A percentile compares a stretch with the other conserved stretches of the same genome.
Evolutionary conservation across 2,329 filamentous ascomycete species (phyloP).

Genomic region (Penicillium vulpinum): DNA sequence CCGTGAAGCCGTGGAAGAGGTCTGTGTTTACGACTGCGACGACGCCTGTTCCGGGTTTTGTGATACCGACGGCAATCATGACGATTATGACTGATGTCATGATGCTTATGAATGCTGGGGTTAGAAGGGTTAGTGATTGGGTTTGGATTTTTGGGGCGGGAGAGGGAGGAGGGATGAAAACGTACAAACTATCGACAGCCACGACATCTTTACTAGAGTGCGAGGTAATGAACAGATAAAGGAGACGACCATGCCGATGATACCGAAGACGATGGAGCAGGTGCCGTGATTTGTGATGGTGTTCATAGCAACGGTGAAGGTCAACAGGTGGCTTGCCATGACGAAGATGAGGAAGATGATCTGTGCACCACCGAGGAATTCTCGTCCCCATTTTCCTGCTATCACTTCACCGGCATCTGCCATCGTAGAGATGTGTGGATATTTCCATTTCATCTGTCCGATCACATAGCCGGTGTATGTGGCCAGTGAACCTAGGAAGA

Average conservation of each 20-base stretch:
- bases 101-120: conserved; percentile 62
- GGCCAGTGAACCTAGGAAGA: conserved; percentile 55
- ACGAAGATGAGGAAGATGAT: conserved; percentile 67
- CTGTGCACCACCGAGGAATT: conserved; percentile 63
- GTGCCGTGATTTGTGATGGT: conserved; percentile 61
- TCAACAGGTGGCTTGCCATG: conserved; percentile 70
- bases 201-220: conserved; percentile 63
- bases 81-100: conserved; percentile 63
- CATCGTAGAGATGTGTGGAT: conserved; percentile 64
- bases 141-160: accelerated
- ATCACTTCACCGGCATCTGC: conserved; percentile 67
- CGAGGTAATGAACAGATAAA: conserved; percentile 61
- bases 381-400: conserved; percentile 60
- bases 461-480: conserved; percentile 64
- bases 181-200: conserved; percentile 58
- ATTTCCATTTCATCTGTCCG: conserved; percentile 58
- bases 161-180: neutral
- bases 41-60: conserved; percentile 42
- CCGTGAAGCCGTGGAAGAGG: conserved; percentile 59
- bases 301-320: conserved; percentile 68
- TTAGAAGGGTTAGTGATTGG: conserved; percentile 9
- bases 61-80: conserved; percentile 64
- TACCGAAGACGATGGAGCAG: conserved; percentile 65
- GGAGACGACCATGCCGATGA: conserved; percentile 60
- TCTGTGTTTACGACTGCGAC: conserved; percentile 44